phyloP scores from a whole-genome alignment of 108 stramenopile species.

The Stephanodiscus minutulus region DNA sequence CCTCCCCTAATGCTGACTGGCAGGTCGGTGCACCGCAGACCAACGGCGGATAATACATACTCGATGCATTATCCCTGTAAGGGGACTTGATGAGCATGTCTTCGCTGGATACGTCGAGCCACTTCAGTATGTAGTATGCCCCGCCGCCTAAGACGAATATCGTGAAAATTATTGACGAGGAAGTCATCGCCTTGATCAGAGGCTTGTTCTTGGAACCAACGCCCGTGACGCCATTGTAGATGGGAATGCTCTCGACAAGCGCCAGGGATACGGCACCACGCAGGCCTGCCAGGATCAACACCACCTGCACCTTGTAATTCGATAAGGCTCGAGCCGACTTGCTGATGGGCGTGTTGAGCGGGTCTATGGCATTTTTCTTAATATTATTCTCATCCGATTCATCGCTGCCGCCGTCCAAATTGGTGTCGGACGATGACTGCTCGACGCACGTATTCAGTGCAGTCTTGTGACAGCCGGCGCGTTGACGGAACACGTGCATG shows the following conservation, averaged over 20 bases:
- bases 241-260: slow-evolving; percentile 83
- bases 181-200: slow-evolving; percentile 84
- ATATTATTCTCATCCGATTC: neutral
- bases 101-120: slow-evolving; percentile 50
- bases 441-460: neutral
- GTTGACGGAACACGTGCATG: slow-evolving; percentile 55
- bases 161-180: slow-evolving; percentile 79
- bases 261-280: slow-evolving; percentile 91
- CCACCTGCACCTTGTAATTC: slow-evolving; percentile 63
- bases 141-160: slow-evolving; percentile 81
- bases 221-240: slow-evolving; percentile 75
- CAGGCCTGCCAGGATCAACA: slow-evolving; percentile 79
- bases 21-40: neutral
- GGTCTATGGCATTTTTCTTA: slow-evolving; percentile 20
- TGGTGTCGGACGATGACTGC: neutral
- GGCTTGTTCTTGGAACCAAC: slow-evolving; percentile 75
- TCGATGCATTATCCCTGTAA: neutral
- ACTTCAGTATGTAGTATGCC: slow-evolving; percentile 66
- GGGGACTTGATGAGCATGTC: slow-evolving; percentile 45
- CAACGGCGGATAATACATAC: slow-evolving; percentile 5
- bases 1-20: neutral
- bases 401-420: neutral
- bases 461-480: slow-evolving; percentile 24
- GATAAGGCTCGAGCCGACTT: slow-evolving; percentile 47
- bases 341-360: slow-evolving; percentile 39